Evolutionary conservation across 2,329 filamentous ascomycete species (phyloP), one percentile per base, ranked within the genome.

Genomic region (Aspergillus puulaauensis): DNA sequence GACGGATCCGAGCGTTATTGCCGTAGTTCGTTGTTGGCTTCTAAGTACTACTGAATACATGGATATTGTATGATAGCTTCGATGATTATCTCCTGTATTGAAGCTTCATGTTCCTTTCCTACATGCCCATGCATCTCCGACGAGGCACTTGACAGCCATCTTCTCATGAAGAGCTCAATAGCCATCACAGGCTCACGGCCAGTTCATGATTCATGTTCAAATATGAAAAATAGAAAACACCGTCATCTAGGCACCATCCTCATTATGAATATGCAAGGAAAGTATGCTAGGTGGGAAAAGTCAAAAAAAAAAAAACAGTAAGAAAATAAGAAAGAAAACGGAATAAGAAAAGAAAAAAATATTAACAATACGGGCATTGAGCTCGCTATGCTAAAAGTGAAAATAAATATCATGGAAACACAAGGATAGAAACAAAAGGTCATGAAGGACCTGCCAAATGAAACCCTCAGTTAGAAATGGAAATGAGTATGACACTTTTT

Each of bases 381-480:
- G 68, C 71, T 73, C 71, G 71, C 72, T 73, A 74, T 74, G 71
- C 71, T 72, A 68, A 63, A 63, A 40, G 48, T 61, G 63, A 60
- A 40, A 55, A 61, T 54, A 60, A 41, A 45, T 51, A 51, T 67
- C 63, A 66, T 57, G 57, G 60, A 60, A 70, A 65, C 58, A 67
- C 58, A 61, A 35, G 56, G 59, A 61, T 52, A 60, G 57, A 64
- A 64, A 66, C 52, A 61, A 59, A 66, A 59, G 60, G 54, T 63
- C 65, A 63, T 61, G 49, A 64, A 59, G 33, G 51, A 55, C 47
- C 39, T 52, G 56, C 61, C 58, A 62, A 64, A 54, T 46, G 50
- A 52, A 64, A 62, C 64, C 65, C 60, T 64, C 65, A 69, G 63
- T 59, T 60, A 68, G 57, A 62, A 67, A 54, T 54, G 52, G 52